A percentile compares a stretch with the other conserved stretches of the same genome.
Conservation (phyloP, 139 green algal genomes). For the Diplosphaera chodatii region DNA sequence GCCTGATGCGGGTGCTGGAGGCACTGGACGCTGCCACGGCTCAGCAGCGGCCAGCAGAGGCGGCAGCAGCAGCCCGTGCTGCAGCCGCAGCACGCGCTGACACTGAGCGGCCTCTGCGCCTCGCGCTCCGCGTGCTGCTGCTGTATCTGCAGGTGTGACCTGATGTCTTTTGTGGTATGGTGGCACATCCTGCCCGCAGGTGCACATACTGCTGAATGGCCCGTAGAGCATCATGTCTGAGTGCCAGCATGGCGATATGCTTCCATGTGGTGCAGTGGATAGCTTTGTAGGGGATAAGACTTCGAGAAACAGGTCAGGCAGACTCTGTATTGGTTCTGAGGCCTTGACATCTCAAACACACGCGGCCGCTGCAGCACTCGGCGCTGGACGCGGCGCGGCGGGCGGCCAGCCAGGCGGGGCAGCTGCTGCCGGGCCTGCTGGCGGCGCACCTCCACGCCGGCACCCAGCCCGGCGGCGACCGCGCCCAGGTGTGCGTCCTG, state of each 20-base stretch:
- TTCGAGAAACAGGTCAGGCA: no score
- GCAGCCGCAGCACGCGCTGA: background rate
- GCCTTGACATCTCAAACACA: no score
- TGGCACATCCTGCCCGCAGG: no score
- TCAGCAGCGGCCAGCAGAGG: background rate
- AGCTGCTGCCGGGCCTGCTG: slow-evolving; percentile 9
- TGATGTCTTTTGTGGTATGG: background rate
- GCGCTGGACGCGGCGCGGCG: background rate
- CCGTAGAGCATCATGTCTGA: no score
- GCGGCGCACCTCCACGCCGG: background rate
- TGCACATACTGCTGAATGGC: no score
- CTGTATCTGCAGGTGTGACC: slow-evolving; percentile 7
- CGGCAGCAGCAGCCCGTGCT: no score
- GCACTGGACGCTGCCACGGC: background rate
- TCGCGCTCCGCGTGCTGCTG: slow-evolving; percentile 16
- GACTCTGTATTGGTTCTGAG: no score
- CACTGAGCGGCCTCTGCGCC: slow-evolving; percentile 1
- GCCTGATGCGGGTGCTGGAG: background rate
- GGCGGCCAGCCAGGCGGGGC: background rate
- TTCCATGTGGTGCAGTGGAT: no score
- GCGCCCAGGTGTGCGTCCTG: no score
- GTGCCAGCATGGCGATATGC: no score
- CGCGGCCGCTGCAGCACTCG: background rate
- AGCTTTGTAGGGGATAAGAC: no score
- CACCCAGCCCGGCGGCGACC: background rate